Evolutionary conservation across 169 alveolate genomes (phyloP).

Genomic region (Plasmodium vinckei): DNA sequence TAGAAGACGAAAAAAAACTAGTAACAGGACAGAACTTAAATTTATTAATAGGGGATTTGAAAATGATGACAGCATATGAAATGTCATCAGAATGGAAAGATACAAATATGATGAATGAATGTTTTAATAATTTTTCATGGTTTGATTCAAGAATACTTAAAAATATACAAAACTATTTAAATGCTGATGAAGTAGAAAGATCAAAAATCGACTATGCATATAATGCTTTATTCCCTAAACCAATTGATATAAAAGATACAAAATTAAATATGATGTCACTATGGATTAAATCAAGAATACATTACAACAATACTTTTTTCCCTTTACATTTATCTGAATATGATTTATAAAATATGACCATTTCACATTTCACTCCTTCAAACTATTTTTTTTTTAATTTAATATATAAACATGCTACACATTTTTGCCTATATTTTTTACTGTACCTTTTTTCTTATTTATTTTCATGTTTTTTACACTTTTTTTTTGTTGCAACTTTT

Average conservation of each 20-base stretch:
- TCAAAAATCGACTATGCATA: conserved; percentile 81
- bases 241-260: conserved; percentile 76
- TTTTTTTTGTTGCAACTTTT: no score
- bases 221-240: conserved; percentile 79
- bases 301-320: conserved; percentile 57
- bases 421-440: no score
- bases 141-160: conserved; percentile 75
- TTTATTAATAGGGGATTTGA: conserved; percentile 76
- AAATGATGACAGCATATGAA: conserved; percentile 80
- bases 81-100: conserved; percentile 83
- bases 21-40: conserved; percentile 61
- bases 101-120: conserved; percentile 77
- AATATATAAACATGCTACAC: background rate
- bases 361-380: background rate
- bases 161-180: conserved; percentile 76
- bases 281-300: conserved; percentile 83
- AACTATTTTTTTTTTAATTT: background rate
- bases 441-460: no score
- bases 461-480: no score
- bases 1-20: conserved; percentile 55
- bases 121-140: conserved; percentile 81
- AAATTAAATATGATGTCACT: conserved; percentile 78
- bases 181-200: conserved; percentile 75
- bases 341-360: conserved; percentile 5
- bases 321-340: conserved; percentile 62